phyloP scores from a whole-genome alignment of 495 filamentous ascomycete species.

The Xylaria grammica region DNA sequence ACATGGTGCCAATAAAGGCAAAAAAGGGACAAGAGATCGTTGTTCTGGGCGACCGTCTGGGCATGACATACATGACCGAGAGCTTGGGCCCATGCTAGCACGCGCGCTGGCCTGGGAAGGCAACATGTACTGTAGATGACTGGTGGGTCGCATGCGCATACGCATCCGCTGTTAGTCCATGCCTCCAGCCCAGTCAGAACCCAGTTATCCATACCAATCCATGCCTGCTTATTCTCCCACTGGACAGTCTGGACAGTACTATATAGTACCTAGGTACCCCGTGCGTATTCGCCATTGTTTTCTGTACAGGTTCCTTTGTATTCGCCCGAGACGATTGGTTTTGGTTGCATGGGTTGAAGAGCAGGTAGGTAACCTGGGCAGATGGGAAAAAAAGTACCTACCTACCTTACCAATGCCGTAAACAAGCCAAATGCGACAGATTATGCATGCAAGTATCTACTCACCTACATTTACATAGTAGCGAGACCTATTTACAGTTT shows the following conservation, averaged over 20 bases:
- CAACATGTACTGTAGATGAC: background rate
- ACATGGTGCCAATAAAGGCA: background rate
- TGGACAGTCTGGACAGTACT: background rate
- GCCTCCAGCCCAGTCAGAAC: background rate
- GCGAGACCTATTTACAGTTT: too few relatives aligned
- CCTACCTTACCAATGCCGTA: too few relatives aligned
- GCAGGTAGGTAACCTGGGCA: too few relatives aligned
- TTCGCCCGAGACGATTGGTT: too few relatives aligned
- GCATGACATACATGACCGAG: background rate
- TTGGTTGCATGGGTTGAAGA: too few relatives aligned
- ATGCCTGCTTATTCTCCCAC: background rate
- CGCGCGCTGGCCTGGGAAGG: background rate
- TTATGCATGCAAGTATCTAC: constrained; percentile 18
- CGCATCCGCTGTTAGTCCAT: background rate
- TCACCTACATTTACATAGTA: constrained; percentile 8
- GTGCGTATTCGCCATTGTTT: too few relatives aligned
- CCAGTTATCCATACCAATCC: background rate
- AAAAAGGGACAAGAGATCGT: background rate
- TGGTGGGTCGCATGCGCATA: constrained; percentile 8
- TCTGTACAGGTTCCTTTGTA: too few relatives aligned
- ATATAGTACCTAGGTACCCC: background rate
- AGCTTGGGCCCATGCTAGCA: background rate
- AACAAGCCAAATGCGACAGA: background rate
- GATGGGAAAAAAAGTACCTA: too few relatives aligned
- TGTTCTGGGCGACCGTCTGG: background rate